Percentiles rank a stretch among this genome's conserved stretches.
These are phyloP conservation scores for Phytopythium chamaehyphon DNA, from an alignment of 352 stramenopile genomes.

Conservation along the genomic window DNA sequence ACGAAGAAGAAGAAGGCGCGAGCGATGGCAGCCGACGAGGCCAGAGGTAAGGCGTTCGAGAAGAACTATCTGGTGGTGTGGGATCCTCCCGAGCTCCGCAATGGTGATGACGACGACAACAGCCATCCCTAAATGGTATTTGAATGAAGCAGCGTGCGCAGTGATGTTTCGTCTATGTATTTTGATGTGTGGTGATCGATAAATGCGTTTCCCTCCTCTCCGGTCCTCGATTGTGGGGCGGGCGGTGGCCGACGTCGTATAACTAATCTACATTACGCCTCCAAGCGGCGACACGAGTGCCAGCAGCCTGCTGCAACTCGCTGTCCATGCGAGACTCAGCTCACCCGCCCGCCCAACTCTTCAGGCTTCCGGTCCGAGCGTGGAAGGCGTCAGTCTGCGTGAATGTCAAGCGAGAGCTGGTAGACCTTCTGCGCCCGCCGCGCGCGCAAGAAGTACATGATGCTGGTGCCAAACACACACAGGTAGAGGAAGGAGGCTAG, in stretches of 20 bases:
- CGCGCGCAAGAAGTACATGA: conserved; percentile 83
- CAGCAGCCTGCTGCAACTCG: not conserved
- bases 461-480: conserved; percentile 78
- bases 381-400: conserved; percentile 50
- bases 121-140: not conserved
- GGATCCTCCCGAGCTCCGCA: conserved; percentile 13
- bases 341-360: not conserved
- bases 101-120: conserved; percentile 23
- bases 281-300: not conserved
- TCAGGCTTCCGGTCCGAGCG: not conserved
- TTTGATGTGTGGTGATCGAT: conserved; percentile 1
- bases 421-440: conserved; percentile 83
- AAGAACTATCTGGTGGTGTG: conserved; percentile 38
- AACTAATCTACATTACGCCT: conserved; percentile 51
- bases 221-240: conserved; percentile 7
- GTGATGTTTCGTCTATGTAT: conserved; percentile 15
- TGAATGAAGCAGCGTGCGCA: not conserved
- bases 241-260: conserved; percentile 5
- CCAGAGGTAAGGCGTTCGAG: conserved; percentile 77
- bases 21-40: conserved; percentile 39
- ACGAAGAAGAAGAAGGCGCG: conserved; percentile 86
- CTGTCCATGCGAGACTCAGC: not conserved
- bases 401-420: conserved; percentile 84
- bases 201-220: conserved; percentile 9
- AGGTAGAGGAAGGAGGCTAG: conserved; percentile 82